Percentiles rank a stretch among this genome's conserved stretches.
phyloP scores from a whole-genome alignment of 306 rosid species.

The Canavalia ensiformis region DNA sequence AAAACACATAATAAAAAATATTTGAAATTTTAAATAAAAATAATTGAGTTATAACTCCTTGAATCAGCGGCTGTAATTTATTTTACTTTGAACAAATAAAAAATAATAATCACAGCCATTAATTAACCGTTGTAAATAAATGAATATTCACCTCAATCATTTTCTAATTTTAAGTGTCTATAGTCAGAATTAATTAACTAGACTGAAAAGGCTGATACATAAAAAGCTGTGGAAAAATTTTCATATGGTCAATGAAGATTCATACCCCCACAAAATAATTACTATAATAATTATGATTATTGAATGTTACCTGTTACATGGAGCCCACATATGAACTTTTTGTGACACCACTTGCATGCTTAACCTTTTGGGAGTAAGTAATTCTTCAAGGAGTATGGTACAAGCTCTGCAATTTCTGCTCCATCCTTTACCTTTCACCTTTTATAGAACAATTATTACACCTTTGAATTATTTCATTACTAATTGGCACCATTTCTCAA shows the following conservation, averaged over 20 bases:
- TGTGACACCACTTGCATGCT: not conserved
- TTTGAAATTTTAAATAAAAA: too few relatives aligned
- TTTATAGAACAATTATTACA: not conserved
- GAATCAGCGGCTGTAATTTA: too few relatives aligned
- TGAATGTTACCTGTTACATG: not conserved
- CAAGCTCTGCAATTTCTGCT: not conserved
- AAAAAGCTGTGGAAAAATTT: not conserved
- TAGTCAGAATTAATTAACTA: not conserved
- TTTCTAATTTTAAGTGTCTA: not conserved
- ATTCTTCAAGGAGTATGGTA: not conserved
- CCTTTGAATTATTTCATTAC: not conserved
- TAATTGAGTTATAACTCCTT: too few relatives aligned
- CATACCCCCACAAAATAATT: not conserved
- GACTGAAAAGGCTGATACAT: not conserved
- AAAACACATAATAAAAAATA: not conserved
- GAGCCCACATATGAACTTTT: not conserved
- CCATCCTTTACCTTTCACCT: not conserved
- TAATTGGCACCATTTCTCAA: not conserved
- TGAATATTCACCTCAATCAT: too few relatives aligned
- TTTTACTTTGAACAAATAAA: too few relatives aligned
- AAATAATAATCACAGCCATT: too few relatives aligned
- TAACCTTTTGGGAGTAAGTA: not conserved
- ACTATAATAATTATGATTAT: not conserved
- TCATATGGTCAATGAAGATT: not conserved
- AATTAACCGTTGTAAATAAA: too few relatives aligned